These are phyloP conservation scores for Camellia lanceoleosa DNA, from an alignment of 148 eudicot genomes.

Conservation along the genomic window DNA sequence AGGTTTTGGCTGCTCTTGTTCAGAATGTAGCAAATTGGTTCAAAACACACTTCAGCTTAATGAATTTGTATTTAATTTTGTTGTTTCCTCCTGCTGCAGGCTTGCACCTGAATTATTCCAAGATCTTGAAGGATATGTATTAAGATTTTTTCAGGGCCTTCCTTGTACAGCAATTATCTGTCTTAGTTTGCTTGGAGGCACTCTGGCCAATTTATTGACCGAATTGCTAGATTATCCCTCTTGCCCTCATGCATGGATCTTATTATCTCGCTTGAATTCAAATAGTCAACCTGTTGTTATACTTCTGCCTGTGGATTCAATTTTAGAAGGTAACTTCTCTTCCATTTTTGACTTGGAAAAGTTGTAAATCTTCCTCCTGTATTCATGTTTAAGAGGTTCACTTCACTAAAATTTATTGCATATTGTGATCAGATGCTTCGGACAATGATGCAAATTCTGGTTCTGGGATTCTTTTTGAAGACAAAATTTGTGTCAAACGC, in stretches of 20 bases:
- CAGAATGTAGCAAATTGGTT: conserved; percentile 5
- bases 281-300: conserved; percentile 59
- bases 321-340: conserved; percentile 1
- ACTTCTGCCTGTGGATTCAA: conserved; percentile 56
- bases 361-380: too few relatives aligned
- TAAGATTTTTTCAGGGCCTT: conserved; percentile 56
- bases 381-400: too few relatives aligned
- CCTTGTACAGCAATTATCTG: conserved; percentile 65
- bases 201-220: conserved; percentile 53
- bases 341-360: too few relatives aligned
- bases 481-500: too few relatives aligned
- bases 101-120: conserved; percentile 48
- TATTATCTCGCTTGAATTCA: conserved; percentile 68
- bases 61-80: conserved; percentile 12
- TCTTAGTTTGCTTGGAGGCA: conserved; percentile 65
- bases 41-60: not conserved
- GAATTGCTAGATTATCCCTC: conserved; percentile 42
- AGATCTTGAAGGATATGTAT: conserved; percentile 42
- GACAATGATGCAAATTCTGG: too few relatives aligned
- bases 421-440: too few relatives aligned
- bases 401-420: too few relatives aligned
- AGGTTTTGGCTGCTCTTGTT: conserved; percentile 30
- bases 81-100: conserved; percentile 38
- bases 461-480: too few relatives aligned
- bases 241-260: conserved; percentile 50